Conservation (phyloP, 2,329 filamentous ascomycete species). For the Pseudocercospora fijiensis region DNA sequence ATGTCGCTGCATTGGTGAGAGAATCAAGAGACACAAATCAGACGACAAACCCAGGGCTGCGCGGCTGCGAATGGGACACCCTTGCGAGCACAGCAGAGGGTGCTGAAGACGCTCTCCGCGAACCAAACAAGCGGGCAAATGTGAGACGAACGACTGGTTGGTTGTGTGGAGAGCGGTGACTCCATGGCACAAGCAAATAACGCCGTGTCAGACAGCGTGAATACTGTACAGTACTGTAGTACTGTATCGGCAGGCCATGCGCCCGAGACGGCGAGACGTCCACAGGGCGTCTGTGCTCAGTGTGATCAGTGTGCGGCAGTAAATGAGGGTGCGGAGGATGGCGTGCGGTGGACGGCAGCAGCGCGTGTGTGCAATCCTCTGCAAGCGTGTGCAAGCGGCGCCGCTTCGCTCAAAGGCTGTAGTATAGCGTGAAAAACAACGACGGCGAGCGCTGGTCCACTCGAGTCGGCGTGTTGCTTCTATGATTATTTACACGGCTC, state of each 20-base stretch:
- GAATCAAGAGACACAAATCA: neutral
- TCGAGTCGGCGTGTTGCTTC: neutral
- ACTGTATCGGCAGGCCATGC: neutral
- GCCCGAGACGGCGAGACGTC: neutral
- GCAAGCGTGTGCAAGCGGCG: constrained; percentile 3
- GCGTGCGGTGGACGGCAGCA: neutral
- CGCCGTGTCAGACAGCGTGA: neutral
- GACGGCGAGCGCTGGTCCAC: neutral
- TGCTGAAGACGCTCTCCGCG: neutral
- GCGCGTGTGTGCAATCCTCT: no score
- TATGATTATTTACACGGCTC: neutral
- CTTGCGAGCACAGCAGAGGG: neutral
- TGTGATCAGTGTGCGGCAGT: neutral
- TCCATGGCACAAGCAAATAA: constrained; percentile 3
- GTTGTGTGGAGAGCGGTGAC: constrained; percentile 4
- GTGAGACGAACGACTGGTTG: constrained; percentile 10
- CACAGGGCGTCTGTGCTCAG: neutral
- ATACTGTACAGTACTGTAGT: no score
- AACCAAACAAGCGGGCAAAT: neutral
- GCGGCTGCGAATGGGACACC: neutral
- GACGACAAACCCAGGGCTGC: neutral
- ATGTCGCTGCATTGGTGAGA: neutral
- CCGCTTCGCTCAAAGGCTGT: neutral
- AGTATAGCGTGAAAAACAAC: neutral
- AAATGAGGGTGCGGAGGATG: constrained; percentile 1